A percentile compares a stretch with the other conserved stretches of the same genome.
Evolutionary conservation across 2,329 filamentous ascomycete species (phyloP).

Genomic region (Fusarium keratoplasticum): DNA sequence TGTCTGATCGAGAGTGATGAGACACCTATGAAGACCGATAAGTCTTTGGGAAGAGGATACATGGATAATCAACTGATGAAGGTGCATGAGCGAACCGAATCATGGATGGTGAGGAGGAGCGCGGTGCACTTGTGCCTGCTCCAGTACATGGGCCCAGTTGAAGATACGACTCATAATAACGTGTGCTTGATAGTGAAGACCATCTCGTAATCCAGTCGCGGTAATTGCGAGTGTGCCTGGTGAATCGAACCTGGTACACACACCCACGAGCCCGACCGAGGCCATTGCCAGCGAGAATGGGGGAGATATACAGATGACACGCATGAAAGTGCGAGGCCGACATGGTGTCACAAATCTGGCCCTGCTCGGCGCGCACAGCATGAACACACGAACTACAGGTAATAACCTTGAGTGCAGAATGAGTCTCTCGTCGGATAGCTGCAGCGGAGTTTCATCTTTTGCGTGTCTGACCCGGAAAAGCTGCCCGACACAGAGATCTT

Average conservation of each 20-base stretch:
- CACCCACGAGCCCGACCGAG: not conserved
- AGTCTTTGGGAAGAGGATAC: not conserved
- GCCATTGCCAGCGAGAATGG: not conserved
- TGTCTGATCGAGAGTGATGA: not conserved
- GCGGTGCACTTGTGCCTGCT: not conserved
- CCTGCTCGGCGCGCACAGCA: slow-evolving; percentile 29
- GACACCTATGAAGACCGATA: not conserved
- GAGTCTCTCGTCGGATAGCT: not conserved
- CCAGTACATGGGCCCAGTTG: not conserved
- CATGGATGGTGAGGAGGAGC: not conserved
- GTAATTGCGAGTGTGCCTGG: not conserved
- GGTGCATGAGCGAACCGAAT: not conserved
- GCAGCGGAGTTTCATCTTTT: slow-evolving; percentile 1
- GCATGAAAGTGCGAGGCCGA: not conserved
- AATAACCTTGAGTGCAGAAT: not conserved
- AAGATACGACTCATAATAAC: not conserved
- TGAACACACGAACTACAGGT: slow-evolving; percentile 8
- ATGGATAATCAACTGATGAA: not conserved
- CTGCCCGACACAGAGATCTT: not conserved
- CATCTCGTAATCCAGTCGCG: not conserved
- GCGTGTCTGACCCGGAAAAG: not conserved
- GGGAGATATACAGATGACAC: not conserved
- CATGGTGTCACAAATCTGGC: slow-evolving; percentile 11
- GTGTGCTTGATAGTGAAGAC: not conserved
- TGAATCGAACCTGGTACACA: not conserved